Evolutionary conservation across 176 grass and related monocot species (phyloP), one percentile per base, ranked within the genome.

Genomic region (Echinochloa phyllopogon): DNA sequence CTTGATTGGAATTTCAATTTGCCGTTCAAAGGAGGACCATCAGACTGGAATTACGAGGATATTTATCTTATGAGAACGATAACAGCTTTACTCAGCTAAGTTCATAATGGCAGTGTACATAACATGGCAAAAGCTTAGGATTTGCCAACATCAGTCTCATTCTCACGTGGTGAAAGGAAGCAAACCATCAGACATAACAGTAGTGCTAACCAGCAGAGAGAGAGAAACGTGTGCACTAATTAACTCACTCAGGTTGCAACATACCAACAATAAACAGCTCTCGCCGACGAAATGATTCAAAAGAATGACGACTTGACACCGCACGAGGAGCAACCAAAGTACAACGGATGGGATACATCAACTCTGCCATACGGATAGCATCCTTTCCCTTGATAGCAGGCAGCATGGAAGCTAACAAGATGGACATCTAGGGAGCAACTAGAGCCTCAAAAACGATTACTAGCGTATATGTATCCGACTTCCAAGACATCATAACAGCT

Each of bases 291-390:
- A 83, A 76, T n/a, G 58, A 63, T 58, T 66, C 24, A 10, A 62
- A 84, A 84, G 58, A 91, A 87, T 75, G 68, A 67, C 65, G 68
- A 67, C 65, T 67, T 48, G 43, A 27, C 69, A 72, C 69, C 49
- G 44, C 36, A 37, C 57, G 57, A 23, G 38, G 47, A 17, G 65
- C 85, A 87, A 69, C 85, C 75, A 75, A 62, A 72, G 76, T 81
- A 82, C 88, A 75, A 55, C 13, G 9, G 43, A 65, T 37, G 33
- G 20, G 74, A 78, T 71, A 78, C 88, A 63, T 53, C 64, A 69
- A 80, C 82, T 69, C 87, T 77, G 44, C 52, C 36, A 55, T 86
- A 44, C 72, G 65, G 51, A 76, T 69, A 80, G 1, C 63, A 64
- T 52, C 71, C 63, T 18, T 77, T 59, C 66, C 66, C 71, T 84